Evolutionary conservation across 352 stramenopile species (phyloP), one percentile per base, ranked within the genome.

Genomic region (Plasmopara muralis): DNA sequence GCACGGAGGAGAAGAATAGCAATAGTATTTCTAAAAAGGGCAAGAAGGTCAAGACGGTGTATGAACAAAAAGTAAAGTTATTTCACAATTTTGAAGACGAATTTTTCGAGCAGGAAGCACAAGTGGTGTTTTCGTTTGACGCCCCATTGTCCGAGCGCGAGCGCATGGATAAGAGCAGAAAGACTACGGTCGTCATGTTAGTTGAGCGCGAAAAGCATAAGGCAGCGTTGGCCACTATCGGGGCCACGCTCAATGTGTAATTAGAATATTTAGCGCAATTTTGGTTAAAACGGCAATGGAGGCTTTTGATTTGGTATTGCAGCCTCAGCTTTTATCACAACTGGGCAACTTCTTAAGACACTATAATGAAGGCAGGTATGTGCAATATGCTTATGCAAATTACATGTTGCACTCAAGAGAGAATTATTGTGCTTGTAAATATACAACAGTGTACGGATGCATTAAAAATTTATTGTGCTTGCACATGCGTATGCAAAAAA

Each of bases 51-150:
- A 90, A 91, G 66, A 85, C 63, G 15, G 44, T 75, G 45, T 83
- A 87, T 61, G 74, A 73, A 29, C 66, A 84, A 55, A 82, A 57
- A 13, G 68, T 65, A 47, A 90, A 87, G 74, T 75, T 86, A 51
- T 93, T 85, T 54, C 59, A 76, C 62, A 90, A 93, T 64, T 93
- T 93, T 58, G 83, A 93, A 51, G 83, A 93, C 55, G 83, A 93
- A 55, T 93, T 93, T 58, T 57, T 91, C 9, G 78, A 91, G 62
- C 64, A 78, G 43, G 73, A 89, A 30, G 83, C 78, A 10, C 70
- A 88, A 43, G 25, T 91, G 15, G 47, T 44, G 35, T 93, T 88
- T 56, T 59, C 77, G 12, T 88, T 93, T 48, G 77, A 91, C 45
- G 81, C 72, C 5, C 77, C 80, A 9, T 65, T 81, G 48, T 66